Evolutionary conservation across 129 eudicot genomes (phyloP).

Genomic region (Mikania micrantha): DNA sequence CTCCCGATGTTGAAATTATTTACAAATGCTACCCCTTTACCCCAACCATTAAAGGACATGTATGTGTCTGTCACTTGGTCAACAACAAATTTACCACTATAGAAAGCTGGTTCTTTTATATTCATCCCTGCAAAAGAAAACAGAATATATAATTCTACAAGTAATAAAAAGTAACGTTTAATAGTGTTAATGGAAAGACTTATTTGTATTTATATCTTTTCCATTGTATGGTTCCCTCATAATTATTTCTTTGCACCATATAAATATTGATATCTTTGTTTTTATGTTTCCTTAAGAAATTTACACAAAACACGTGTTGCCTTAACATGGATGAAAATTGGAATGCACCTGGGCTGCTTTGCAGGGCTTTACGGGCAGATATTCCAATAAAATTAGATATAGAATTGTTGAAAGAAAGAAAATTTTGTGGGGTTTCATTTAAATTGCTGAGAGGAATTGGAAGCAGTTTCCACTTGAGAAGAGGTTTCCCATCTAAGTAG

Average conservation of each 20-base stretch:
- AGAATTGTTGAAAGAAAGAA: constrained; percentile 29
- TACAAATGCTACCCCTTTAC: constrained; percentile 86
- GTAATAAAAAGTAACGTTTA: not conserved
- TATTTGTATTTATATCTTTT: not conserved
- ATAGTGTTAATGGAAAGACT: not conserved
- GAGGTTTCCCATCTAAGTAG: constrained; percentile 54
- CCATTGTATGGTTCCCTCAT: not conserved
- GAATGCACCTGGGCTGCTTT: constrained; percentile 31
- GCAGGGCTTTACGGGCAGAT: constrained; percentile 38
- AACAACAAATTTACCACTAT: constrained; percentile 47
- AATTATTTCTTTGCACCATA: not conserved
- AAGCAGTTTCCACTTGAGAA: constrained; percentile 72
- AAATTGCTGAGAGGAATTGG: constrained; percentile 58
- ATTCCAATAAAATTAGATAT: constrained; percentile 13
- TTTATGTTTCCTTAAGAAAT: not conserved
- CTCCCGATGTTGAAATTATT: constrained; percentile 77
- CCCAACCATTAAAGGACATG: constrained; percentile 80
- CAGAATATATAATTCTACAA: not conserved
- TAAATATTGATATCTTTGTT: not conserved
- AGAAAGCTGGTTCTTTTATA: constrained; percentile 64
- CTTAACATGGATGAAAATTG: not conserved
- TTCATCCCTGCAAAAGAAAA: constrained; percentile 29
- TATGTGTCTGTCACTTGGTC: constrained; percentile 61
- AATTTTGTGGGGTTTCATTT: constrained; percentile 34
- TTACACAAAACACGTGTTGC: not conserved